These are phyloP conservation scores for Calonectria hongkongensis DNA, from an alignment of 2,329 filamentous ascomycete genomes.

Conservation along the genomic window DNA sequence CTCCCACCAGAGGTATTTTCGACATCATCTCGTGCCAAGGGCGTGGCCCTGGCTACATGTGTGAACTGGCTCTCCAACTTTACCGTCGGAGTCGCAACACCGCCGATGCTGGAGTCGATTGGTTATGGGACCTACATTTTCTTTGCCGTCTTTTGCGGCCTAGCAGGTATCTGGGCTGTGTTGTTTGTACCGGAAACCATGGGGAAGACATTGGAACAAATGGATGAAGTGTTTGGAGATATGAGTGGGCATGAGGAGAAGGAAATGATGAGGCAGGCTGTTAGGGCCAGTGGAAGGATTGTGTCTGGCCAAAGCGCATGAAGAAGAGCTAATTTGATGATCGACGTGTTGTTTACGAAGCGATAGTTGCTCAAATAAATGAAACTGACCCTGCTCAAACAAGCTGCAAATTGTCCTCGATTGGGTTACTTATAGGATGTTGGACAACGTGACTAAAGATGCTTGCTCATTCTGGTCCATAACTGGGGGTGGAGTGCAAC, in stretches of 20 bases:
- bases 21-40: slow-evolving; percentile 61
- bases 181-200: slow-evolving; percentile 5
- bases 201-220: slow-evolving; percentile 14
- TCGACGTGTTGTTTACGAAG: background rate
- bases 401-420: background rate
- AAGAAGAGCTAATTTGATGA: background rate
- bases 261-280: slow-evolving; percentile 15
- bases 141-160: slow-evolving; percentile 15
- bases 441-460: too few species aligned
- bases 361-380: background rate
- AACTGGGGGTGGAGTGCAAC: too few species aligned
- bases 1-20: slow-evolving; percentile 66
- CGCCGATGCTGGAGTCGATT: slow-evolving; percentile 19
- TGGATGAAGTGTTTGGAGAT: slow-evolving; percentile 18
- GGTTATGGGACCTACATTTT: slow-evolving; percentile 14
- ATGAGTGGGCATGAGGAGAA: slow-evolving; percentile 10
- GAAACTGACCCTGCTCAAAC: background rate
- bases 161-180: slow-evolving; percentile 17
- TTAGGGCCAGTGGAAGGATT: background rate
- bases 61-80: slow-evolving; percentile 63
- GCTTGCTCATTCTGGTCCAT: too few species aligned
- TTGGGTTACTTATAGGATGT: too few species aligned
- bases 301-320: background rate
- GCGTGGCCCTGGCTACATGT: slow-evolving; percentile 60
- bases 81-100: slow-evolving; percentile 31